A percentile compares a stretch with the other conserved stretches of the same genome.
These are phyloP conservation scores for Cystofilobasidium capitatum DNA, from an alignment of 768 basidiomycete species.

Conservation along the genomic window DNA sequence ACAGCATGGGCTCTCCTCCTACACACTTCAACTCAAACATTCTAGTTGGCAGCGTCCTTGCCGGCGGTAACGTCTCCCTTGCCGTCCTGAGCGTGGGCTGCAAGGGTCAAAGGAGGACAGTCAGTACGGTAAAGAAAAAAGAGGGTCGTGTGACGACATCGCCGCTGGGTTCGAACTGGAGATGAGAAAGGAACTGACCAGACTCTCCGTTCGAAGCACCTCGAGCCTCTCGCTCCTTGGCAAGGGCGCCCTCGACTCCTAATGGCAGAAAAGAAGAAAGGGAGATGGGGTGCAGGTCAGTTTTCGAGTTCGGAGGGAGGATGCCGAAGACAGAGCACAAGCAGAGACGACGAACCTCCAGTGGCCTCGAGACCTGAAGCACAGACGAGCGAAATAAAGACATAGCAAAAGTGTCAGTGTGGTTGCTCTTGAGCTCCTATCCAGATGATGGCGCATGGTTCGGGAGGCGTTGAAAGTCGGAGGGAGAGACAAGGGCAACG, in stretches of 20 bases:
- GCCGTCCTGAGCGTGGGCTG: not conserved
- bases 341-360: not conserved
- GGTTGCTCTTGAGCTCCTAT: no score
- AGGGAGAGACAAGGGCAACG: not conserved
- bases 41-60: not conserved
- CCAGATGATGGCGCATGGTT: no score
- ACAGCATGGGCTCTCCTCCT: not conserved
- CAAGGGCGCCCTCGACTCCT: constrained; percentile 2
- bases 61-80: not conserved
- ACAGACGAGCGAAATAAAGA: no score
- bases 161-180: not conserved
- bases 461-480: no score
- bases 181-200: not conserved
- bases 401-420: no score
- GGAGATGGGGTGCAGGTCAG: no score
- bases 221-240: constrained; percentile 3
- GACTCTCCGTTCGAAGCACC: not conserved
- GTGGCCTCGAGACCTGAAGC: not conserved
- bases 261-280: no score
- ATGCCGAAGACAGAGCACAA: not conserved
- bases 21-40: no score
- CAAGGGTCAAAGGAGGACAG: not conserved
- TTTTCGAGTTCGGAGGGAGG: not conserved
- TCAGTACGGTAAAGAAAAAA: no score
- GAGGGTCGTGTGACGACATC: not conserved